These are phyloP conservation scores for Metschnikowia hibisci DNA, from an alignment of 805 yeast genomes.

Conservation along the genomic window DNA sequence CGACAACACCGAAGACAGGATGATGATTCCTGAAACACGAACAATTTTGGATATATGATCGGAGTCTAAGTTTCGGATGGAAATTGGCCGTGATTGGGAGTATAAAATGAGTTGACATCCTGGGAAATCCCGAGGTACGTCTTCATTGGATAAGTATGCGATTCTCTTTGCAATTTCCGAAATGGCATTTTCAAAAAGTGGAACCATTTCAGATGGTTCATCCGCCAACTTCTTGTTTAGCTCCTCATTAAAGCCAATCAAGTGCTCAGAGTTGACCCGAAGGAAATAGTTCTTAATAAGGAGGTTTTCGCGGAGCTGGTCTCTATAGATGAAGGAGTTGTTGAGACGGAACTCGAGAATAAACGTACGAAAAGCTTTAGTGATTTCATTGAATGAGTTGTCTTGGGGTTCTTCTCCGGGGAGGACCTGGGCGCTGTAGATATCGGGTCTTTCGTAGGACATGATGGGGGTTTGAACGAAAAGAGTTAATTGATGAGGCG, in stretches of 20 bases:
- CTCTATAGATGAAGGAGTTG: conserved; percentile 81
- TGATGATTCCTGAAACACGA: conserved; percentile 87
- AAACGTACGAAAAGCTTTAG: conserved; percentile 75
- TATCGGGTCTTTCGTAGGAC: conserved; percentile 74
- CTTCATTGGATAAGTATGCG: conserved; percentile 50
- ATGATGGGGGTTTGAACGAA: conserved; percentile 25
- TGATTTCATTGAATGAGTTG: conserved; percentile 62
- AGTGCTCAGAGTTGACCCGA: conserved; percentile 75
- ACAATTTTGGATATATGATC: conserved; percentile 87
- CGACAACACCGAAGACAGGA: conserved; percentile 81
- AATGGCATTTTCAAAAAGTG: conserved; percentile 76
- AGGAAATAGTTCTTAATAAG: conserved; percentile 70
- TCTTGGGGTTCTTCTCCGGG: conserved; percentile 76
- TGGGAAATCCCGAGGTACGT: conserved; percentile 58
- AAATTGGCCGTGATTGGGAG: conserved; percentile 65
- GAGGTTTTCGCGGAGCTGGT: conserved; percentile 83
- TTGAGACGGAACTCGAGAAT: conserved; percentile 81
- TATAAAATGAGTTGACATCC: conserved; percentile 75
- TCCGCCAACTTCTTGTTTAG: conserved; percentile 78
- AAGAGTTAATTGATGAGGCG: not conserved
- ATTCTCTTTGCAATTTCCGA: conserved; percentile 82
- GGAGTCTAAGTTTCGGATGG: conserved; percentile 80
- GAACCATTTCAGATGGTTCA: conserved; percentile 84
- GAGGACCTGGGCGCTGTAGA: conserved; percentile 73
- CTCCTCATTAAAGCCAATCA: conserved; percentile 85